A percentile compares a stretch with the other conserved stretches of the same genome.
Evolutionary conservation across 139 green algal species (phyloP).

Genomic region (Coelastrella sp.): DNA sequence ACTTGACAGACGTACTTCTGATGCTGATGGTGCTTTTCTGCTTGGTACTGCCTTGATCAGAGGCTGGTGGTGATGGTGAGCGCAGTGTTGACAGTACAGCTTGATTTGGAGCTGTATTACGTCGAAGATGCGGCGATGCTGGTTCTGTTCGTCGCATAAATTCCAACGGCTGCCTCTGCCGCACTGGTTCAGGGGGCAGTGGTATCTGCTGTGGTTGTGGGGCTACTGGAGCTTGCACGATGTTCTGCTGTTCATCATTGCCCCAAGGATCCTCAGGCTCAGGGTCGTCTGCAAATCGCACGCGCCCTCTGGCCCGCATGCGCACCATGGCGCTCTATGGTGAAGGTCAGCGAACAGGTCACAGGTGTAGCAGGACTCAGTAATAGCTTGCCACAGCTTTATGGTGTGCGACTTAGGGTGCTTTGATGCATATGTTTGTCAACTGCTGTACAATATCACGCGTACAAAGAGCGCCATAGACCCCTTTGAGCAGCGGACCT

Average conservation of each 20-base stretch:
- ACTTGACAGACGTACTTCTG: neutral
- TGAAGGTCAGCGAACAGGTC: neutral
- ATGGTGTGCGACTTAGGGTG: neutral
- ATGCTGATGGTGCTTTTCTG: neutral
- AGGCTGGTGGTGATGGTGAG: too few relatives aligned
- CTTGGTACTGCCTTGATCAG: too few relatives aligned
- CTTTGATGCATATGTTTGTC: too few relatives aligned
- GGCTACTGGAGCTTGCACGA: neutral
- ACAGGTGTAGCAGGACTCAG: neutral
- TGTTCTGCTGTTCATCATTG: neutral
- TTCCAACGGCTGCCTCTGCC: neutral
- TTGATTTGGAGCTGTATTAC: too few relatives aligned
- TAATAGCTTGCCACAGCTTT: neutral
- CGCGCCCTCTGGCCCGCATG: neutral
- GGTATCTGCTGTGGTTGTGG: neutral
- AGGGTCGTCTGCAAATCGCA: neutral
- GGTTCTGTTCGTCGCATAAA: too few relatives aligned
- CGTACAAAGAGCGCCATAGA: too few relatives aligned
- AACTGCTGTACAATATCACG: too few relatives aligned
- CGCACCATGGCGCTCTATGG: neutral
- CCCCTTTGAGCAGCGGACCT: too few relatives aligned
- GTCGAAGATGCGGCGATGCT: too few relatives aligned
- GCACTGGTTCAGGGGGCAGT: neutral
- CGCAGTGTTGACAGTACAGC: too few relatives aligned
- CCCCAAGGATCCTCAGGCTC: conserved; percentile 29